Evolutionary conservation across 352 stramenopile genomes (phyloP).

Genomic region (Phytopythium mirpurense): DNA sequence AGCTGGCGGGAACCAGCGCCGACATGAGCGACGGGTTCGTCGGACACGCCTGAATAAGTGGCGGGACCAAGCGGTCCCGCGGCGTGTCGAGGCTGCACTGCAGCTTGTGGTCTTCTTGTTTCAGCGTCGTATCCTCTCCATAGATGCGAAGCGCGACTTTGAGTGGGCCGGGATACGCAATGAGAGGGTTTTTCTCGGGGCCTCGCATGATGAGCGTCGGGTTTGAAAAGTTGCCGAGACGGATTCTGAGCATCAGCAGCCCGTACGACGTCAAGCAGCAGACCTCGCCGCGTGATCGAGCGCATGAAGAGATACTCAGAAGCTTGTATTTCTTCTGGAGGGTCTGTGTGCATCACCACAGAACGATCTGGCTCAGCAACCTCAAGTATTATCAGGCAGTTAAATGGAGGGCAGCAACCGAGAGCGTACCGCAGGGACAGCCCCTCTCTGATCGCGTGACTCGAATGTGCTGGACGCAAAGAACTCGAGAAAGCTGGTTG

Average conservation of each 20-base stretch:
- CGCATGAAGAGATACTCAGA: conserved; percentile 31
- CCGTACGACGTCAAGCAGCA: conserved; percentile 59
- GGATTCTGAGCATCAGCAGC: conserved; percentile 30
- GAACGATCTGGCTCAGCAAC: not conserved
- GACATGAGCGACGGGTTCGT: conserved; percentile 32
- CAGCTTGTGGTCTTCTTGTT: conserved; percentile 52
- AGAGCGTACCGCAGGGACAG: conserved; percentile 24
- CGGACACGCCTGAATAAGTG: conserved; percentile 28
- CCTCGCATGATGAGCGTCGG: conserved; percentile 38
- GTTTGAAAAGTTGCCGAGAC: conserved; percentile 16
- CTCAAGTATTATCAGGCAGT: no score
- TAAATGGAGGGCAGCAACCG: no score
- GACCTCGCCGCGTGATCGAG: conserved; percentile 25
- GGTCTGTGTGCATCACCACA: not conserved
- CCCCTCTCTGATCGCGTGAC: conserved; percentile 37
- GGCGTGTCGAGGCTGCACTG: conserved; percentile 35
- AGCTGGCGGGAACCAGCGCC: conserved; percentile 36
- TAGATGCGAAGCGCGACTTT: conserved; percentile 39
- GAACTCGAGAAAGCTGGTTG: conserved; percentile 57
- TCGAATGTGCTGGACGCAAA: conserved; percentile 32
- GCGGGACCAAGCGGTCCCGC: conserved; percentile 33
- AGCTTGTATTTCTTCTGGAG: conserved; percentile 54
- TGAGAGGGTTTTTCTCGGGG: conserved; percentile 30
- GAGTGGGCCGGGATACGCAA: conserved; percentile 34
- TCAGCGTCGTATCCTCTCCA: conserved; percentile 43